A percentile compares a stretch with the other conserved stretches of the same genome.
phyloP scores from a whole-genome alignment of 345 rosid genomes.

The Euphorbia tirucalli region DNA sequence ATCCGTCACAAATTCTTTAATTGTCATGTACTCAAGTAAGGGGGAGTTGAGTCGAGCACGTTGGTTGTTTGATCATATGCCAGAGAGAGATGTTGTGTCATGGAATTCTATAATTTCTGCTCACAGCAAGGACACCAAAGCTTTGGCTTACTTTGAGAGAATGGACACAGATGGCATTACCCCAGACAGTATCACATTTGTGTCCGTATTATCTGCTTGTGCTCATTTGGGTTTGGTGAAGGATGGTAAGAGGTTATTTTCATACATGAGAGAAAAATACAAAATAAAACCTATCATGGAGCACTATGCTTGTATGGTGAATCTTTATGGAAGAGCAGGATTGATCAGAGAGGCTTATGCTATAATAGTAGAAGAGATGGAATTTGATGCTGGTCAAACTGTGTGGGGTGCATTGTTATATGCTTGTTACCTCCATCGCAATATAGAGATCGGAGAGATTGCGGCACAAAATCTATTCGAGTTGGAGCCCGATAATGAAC shows the following conservation, averaged over 20 bases:
- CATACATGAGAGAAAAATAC: constrained; percentile 49
- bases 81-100: constrained; percentile 59
- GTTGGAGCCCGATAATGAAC: constrained; percentile 78
- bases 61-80: constrained; percentile 63
- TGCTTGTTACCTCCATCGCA: constrained; percentile 62
- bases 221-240: constrained; percentile 60
- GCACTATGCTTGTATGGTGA: constrained; percentile 83
- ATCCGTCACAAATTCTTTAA: constrained; percentile 65
- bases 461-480: constrained; percentile 73
- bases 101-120: constrained; percentile 86
- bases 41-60: constrained; percentile 47
- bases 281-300: constrained; percentile 50
- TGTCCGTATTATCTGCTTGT: constrained; percentile 66
- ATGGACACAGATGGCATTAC: constrained; percentile 47
- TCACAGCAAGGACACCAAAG: constrained; percentile 47
- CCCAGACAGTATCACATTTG: constrained; percentile 78
- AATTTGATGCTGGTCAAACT: constrained; percentile 66
- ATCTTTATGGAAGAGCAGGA: constrained; percentile 78
- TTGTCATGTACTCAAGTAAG: constrained; percentile 45
- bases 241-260: constrained; percentile 62
- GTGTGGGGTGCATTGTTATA: constrained; percentile 88
- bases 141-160: constrained; percentile 48
- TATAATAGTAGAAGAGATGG: constrained; percentile 54
- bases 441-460: constrained; percentile 59
- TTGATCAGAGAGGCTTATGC: constrained; percentile 56